Percentiles rank a stretch among this genome's conserved stretches.
These are phyloP conservation scores for Entamoeba dispar DNA, from an alignment of 208 protist species.

Conservation along the genomic window DNA sequence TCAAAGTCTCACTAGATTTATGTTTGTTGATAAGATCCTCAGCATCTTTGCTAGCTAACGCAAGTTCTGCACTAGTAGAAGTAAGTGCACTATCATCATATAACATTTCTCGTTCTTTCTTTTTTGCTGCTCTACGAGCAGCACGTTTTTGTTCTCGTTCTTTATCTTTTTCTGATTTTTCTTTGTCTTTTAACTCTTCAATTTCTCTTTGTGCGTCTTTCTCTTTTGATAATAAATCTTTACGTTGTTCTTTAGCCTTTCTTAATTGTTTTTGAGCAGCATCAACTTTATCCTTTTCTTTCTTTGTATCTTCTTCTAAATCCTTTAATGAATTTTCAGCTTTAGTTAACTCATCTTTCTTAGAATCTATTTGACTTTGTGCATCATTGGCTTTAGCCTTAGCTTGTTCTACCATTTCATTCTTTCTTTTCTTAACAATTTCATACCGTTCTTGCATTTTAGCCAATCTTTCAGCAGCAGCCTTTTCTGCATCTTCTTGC, in stretches of 20 bases:
- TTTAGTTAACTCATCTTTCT: neutral
- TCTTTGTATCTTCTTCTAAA: neutral
- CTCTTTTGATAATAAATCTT: neutral
- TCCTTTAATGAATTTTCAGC: neutral
- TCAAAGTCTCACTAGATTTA: neutral
- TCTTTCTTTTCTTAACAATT: neutral
- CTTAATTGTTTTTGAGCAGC: neutral
- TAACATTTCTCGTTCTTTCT: neutral
- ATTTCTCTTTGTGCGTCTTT: neutral
- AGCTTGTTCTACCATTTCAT: neutral
- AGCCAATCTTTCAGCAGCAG: neutral
- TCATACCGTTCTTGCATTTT: neutral
- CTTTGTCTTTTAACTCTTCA: neutral
- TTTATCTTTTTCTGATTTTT: neutral
- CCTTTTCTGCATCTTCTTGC: neutral
- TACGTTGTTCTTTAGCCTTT: neutral
- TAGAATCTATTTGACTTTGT: neutral
- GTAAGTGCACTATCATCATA: neutral
- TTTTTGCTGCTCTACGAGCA: neutral
- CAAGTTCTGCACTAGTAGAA: neutral
- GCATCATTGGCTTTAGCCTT: neutral
- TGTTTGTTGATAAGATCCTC: neutral
- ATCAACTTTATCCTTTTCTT: neutral
- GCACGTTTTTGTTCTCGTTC: neutral
- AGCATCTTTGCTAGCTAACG: neutral